These are phyloP conservation scores for Adenanthera pavonina DNA, from an alignment of 306 rosid genomes.

Conservation along the genomic window DNA sequence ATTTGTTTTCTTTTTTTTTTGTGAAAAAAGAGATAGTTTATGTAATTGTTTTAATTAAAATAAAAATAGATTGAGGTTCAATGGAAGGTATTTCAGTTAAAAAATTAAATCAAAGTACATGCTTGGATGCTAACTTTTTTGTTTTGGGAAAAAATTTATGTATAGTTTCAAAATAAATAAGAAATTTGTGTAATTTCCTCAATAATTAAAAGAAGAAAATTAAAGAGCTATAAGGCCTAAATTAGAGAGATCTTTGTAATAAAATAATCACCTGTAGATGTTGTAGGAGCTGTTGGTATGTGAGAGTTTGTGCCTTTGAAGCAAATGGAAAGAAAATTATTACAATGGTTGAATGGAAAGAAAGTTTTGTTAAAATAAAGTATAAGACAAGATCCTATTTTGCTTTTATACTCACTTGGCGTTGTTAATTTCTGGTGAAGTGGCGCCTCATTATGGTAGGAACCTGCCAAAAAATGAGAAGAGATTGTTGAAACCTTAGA, in stretches of 20 bases:
- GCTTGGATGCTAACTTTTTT: no score
- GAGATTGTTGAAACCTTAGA: neutral
- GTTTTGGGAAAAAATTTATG: neutral
- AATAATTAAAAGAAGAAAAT: neutral
- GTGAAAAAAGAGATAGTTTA: neutral
- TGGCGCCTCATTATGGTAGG: constrained; percentile 43
- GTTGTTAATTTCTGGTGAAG: constrained; percentile 28
- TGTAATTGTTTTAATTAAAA: no score
- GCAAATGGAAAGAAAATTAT: neutral
- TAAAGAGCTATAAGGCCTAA: neutral
- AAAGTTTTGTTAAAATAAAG: neutral
- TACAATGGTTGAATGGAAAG: neutral
- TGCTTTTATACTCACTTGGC: constrained; percentile 43
- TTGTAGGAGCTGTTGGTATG: constrained; percentile 22
- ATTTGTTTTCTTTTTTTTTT: no score
- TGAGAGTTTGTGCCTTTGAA: constrained; percentile 41
- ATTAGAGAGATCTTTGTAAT: neutral
- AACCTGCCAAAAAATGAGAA: constrained; percentile 42
- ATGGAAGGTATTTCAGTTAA: no score
- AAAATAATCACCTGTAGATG: constrained; percentile 21
- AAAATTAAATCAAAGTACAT: no score
- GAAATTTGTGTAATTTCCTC: no score
- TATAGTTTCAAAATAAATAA: no score
- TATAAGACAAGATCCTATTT: neutral
- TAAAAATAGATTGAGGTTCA: no score